A percentile compares a stretch with the other conserved stretches of the same genome.
These are phyloP conservation scores for Yamadazyma pseudoaaseri DNA, from an alignment of 1,139 yeast genomes.

Conservation along the genomic window DNA sequence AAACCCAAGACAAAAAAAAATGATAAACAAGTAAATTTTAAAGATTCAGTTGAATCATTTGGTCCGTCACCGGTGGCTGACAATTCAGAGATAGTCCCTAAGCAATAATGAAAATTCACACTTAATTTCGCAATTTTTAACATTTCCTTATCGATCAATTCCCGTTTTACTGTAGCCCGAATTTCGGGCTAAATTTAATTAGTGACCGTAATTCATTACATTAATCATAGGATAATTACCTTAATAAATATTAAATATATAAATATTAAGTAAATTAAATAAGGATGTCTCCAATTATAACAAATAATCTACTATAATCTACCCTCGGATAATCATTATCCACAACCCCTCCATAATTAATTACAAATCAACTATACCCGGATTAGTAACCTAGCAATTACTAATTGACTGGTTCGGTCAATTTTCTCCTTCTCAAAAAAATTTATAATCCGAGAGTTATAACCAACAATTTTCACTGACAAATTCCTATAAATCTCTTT, in stretches of 20 bases:
- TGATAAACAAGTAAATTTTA: constrained; percentile 8
- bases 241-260: too few species aligned
- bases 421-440: constrained; percentile 3
- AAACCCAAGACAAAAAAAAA: constrained; percentile 1
- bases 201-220: too few species aligned
- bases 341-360: too few species aligned
- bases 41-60: constrained; percentile 6
- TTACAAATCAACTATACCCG: too few species aligned
- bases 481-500: background rate
- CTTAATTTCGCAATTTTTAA: background rate
- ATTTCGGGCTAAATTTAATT: constrained; percentile 5
- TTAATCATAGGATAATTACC: too few species aligned
- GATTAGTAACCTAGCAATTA: too few species aligned
- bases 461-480: constrained; percentile 3
- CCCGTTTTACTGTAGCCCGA: constrained; percentile 9
- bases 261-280: too few species aligned
- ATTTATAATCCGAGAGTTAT: constrained; percentile 3
- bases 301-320: too few species aligned
- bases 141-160: constrained; percentile 6
- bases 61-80: background rate
- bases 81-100: background rate
- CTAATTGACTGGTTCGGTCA: too few species aligned
- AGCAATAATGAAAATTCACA: background rate
- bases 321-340: too few species aligned
- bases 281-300: too few species aligned